Evolutionary conservation across 306 rosid species (phyloP), one percentile per base, ranked within the genome.

Genomic region (Cucurbita pepo): DNA sequence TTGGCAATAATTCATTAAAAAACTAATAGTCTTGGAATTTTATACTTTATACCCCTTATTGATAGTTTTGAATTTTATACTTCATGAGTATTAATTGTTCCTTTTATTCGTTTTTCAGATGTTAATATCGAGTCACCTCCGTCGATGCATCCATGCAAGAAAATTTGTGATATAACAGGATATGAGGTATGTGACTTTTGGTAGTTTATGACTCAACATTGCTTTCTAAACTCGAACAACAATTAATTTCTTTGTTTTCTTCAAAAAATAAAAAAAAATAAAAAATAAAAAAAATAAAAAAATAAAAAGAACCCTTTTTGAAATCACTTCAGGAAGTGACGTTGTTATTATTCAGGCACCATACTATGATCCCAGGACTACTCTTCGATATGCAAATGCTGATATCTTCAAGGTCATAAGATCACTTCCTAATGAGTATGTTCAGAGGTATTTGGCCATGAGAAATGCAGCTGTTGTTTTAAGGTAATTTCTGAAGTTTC

Each of bases 101-200:
- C 40, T 75, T 19, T 44, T 65, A 13, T 54, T 30, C 78, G 47
- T 75, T 69, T 56, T 84, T 83, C 84, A 93, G 96, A 93, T 82
- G 88, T 84, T 48, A 90, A 88, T 73, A 88, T 93, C 69, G 96
- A 90, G 83, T 83, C 96, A 19, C 96, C 93, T 0, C 98, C 98
- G 5, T 87, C 98, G 44, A 84, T 88, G 88, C 98, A 88, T 79
- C 98, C 98, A 10, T 87, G 93, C 93, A 88, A 85, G 83, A 88
- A 76, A 86, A 93, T 93, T 63, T 93, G 96, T 4, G 96, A 93
- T 79, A 76, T 90, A 75, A 92, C 98, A 13, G 96, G 96, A 82
- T 88, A 74, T 76, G 96, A 90, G 96, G 98, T 92, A 79, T 72
- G 77, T 15, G 22, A 72, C 74, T 56, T 50, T 37, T 8, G 44